Evolutionary conservation across 2,329 filamentous ascomycete species (phyloP), one percentile per base, ranked within the genome.

Genomic region (Xylariaceae sp.): DNA sequence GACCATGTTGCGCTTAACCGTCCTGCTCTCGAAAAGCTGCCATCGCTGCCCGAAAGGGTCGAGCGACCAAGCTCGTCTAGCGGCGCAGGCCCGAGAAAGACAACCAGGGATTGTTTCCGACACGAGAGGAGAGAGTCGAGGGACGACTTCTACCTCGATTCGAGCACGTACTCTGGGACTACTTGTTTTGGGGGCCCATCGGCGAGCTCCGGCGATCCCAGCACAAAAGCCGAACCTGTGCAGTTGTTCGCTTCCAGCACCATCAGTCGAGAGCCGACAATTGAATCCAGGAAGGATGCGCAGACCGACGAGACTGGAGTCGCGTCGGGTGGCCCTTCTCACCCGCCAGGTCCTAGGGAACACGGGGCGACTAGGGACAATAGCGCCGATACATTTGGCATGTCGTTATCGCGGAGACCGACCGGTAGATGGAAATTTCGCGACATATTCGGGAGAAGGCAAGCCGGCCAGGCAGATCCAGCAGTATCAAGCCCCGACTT

Each of bases 301-400:
- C 76, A 50, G 74, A 76, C 61, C 15, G 55, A 51, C 13, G 78
- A 77, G 65, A 91, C 92, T 62, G 89, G 89, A 8, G 86, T 92
- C 80, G 88, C 88, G 1, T 74, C 91, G 58, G 88, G 88, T 37
- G 91, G 88, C 67, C 88, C 88, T 23, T 75, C 78, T n/a, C 75
- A 76, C 45, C 72, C 74, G 13, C 74, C 75, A 57, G 63, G 59
- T 49, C 55, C 56, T 8, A 61, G 47, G 34, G 63, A 67, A 50
- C 55, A 59, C 18, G 60, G 59, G 49, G 59, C 60, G 7, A 67
- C 70, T 13, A 63, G 59, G 23, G 58, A 60, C 15, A 66, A 62
- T 41, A 66, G 62, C 51, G 56, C 60, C 41, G 66, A 64, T 30
- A 64, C 66, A 10, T 55, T 63, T 17, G 67, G 67, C 13, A 63